Base-by-base conservation (phyloP, 139 green algal species). In the Trebouxia sp. region DNA sequence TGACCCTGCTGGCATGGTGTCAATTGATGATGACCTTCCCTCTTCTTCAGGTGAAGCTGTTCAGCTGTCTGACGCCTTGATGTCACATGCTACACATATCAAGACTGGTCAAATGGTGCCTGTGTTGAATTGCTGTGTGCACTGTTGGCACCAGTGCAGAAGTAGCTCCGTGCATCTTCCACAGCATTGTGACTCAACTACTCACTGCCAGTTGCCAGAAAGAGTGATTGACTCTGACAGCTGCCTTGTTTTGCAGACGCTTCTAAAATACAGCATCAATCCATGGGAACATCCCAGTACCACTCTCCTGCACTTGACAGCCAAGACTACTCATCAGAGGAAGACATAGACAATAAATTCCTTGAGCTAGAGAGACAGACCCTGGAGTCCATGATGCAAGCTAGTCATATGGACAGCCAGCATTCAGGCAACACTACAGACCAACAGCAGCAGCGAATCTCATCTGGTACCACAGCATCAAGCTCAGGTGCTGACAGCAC, bases 311-410 rank as follows among this genome's bases (percentile, higher is more conserved):
- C 43, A 35, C 62, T 72, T 6, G 28, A 35, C 39, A 77, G 67
- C 20, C 24, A 35, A 5, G 67, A 51, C 22, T 77, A 56, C 41
- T n/a, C 53, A 17, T 66, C 43, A 9, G 74, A 79, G 30, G 41
- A 53, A 28, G 74, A 79, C n/a, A 43, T 79, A 7, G 45, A 79
- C 47, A 65, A 30, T 28, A 43, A 43, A 11, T 79, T 79, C 1
- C 43, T 79, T 26, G 74, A 79, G 47, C 43, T 79, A 30, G 74
- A 79, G 30, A 28, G 74, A 9, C 74, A 79, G 30, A 47, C 43
- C 10, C 6, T 79, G 74, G 74, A 79, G 47, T 43, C 43, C 12
- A 62, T 79, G 28, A 26, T 79, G 74, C n/a, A 53, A 15, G 74
- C 74, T 22, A 79, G 28, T 47, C n/a, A 15, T 12, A 32, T 72